Evolutionary conservation across 257 asterid genomes (phyloP), one percentile per base, ranked within the genome.

Genomic region (Gardenia jasminoides): DNA sequence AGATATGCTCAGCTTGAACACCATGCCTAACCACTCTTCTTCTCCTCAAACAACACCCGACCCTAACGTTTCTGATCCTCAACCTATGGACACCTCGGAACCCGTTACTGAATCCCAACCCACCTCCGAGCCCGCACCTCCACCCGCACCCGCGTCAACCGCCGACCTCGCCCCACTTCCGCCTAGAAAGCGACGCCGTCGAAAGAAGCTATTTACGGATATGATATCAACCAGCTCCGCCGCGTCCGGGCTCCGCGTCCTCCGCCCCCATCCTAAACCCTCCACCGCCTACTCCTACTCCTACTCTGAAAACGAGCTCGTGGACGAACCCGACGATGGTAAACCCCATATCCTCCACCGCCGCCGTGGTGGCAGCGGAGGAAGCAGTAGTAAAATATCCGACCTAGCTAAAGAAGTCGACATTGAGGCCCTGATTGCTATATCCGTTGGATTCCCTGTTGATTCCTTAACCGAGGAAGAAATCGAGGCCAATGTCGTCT

Each of bases 381-480:
- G 76, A 31, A 46, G 72, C 61, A 48, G 48, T 78, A 83, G 84
- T 85, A 92, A 73, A 81, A 82, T 81, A 80, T 64, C 96, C 50
- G 98, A 94, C 80, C 88, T 93, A 36, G 90, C 91, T 5, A 92
- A 95, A 79, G 99, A 95, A 81, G 93, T 95, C 74, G 98, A 95
- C 76, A 84, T 90, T 39, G 99, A 95, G 74, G 97, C 99, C 75
- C 88, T 95, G 26, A 95, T 95, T 79, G 97, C 99, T 16, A 92
- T 90, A 30, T 95, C 99, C 28, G 99, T 95, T 1, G 98, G 99
- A 12, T 95, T 95, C 79, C 99, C 98, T 1, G 97, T 92, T 16
- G 99, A 95, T 77, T 93, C 97, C 6, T 88, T 95, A 46, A 93
- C 94, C 59, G 99, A 95, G 87, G 99, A 95, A 75, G 99, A 95